Evolutionary conservation across 768 basidiomycete genomes (phyloP).

Genomic region (Obba rivulosa): DNA sequence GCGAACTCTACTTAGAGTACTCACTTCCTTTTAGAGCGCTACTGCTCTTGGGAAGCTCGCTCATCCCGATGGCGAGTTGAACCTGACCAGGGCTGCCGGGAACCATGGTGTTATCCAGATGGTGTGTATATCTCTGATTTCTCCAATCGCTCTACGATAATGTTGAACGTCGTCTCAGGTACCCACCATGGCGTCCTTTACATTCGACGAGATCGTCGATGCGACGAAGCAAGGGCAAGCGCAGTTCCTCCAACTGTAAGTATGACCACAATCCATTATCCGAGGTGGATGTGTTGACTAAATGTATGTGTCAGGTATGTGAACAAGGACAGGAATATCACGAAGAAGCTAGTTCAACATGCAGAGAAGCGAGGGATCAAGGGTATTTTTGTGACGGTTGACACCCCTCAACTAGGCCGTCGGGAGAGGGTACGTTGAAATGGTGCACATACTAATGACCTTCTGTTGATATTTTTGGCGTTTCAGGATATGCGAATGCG

Average conservation of each 20-base stretch:
- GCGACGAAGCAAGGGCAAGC: constrained; percentile 72
- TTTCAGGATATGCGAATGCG: constrained; percentile 89
- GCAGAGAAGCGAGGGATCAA: constrained; percentile 90
- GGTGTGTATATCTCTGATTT: constrained; percentile 29
- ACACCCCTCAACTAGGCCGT: constrained; percentile 93
- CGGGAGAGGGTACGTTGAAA: constrained; percentile 61
- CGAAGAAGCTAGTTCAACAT: constrained; percentile 81
- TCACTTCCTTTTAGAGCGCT: constrained; percentile 40
- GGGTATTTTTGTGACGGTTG: constrained; percentile 94
- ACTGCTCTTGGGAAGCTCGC: constrained; percentile 92
- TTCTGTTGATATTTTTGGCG: not conserved
- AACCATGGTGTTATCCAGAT: constrained; percentile 74
- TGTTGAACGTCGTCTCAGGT: constrained; percentile 46
- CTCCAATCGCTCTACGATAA: not conserved
- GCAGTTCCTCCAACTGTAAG: constrained; percentile 82
- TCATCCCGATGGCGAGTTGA: constrained; percentile 92
- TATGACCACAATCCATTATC: not conserved
- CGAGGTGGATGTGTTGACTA: not conserved
- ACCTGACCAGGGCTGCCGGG: constrained; percentile 82
- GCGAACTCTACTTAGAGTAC: not conserved
- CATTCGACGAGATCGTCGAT: constrained; percentile 92
- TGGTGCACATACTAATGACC: not conserved
- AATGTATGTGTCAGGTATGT: constrained; percentile 6
- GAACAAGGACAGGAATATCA: constrained; percentile 70
- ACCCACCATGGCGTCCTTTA: constrained; percentile 91